Conservation (phyloP, 1,284 basidiomycete genomes). For the Moesziomyces parantarcticus region DNA sequence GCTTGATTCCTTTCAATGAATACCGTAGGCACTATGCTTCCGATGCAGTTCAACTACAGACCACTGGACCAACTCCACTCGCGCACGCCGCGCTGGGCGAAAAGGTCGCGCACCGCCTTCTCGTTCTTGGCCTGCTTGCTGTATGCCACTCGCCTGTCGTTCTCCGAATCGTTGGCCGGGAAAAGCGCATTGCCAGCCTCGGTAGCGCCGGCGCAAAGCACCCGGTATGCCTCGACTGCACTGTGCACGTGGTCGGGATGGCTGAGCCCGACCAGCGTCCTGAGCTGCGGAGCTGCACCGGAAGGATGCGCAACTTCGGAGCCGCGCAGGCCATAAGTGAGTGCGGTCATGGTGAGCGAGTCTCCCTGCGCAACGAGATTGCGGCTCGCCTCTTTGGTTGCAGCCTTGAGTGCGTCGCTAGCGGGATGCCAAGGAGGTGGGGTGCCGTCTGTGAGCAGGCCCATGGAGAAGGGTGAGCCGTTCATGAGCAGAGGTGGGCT, state of each 20-base stretch:
- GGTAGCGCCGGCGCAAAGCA: constrained; percentile 32
- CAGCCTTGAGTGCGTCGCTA: constrained; percentile 72
- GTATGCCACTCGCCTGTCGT: constrained; percentile 18
- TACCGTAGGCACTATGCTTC: background rate
- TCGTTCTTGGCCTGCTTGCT: constrained; percentile 27
- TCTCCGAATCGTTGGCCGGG: background rate
- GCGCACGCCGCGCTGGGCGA: constrained; percentile 23
- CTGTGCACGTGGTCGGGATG: constrained; percentile 64
- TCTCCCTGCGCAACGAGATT: constrained; percentile 28
- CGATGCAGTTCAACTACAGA: constrained; percentile 2
- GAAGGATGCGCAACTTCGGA: constrained; percentile 25
- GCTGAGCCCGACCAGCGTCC: constrained; percentile 63
- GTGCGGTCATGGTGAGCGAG: constrained; percentile 54
- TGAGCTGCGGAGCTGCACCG: constrained; percentile 30
- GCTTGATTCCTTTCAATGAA: background rate
- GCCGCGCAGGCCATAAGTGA: constrained; percentile 58
- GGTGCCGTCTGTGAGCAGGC: constrained; percentile 76
- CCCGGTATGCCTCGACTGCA: constrained; percentile 56
- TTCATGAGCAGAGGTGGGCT: constrained; percentile 75
- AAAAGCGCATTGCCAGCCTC: constrained; percentile 15
- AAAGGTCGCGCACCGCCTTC: constrained; percentile 22
- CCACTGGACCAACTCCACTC: constrained; percentile 54
- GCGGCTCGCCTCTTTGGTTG: constrained; percentile 55
- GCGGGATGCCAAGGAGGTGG: constrained; percentile 89
- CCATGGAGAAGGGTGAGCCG: constrained; percentile 93